These are phyloP conservation scores for Centaurea solstitialis DNA, from an alignment of 129 eudicot species.

Conservation along the genomic window DNA sequence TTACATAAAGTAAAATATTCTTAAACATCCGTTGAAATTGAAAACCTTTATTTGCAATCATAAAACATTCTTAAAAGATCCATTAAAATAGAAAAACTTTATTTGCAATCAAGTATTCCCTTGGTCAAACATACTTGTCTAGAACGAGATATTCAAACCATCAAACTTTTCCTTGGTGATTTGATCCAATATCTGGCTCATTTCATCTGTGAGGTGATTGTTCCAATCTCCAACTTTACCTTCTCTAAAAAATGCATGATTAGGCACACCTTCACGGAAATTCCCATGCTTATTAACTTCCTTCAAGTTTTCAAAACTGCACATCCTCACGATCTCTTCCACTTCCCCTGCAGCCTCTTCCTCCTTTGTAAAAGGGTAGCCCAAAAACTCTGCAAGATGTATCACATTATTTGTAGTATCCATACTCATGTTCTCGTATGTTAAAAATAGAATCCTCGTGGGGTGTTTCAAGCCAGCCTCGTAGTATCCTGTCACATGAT, in stretches of 20 bases:
- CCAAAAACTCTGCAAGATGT: constrained; percentile 35
- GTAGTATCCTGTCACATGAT: constrained; percentile 36
- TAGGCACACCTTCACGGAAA: too few relatives aligned
- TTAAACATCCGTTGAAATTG: too few relatives aligned
- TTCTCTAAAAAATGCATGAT: background rate
- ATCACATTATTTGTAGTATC: constrained; percentile 20
- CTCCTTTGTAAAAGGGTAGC: background rate
- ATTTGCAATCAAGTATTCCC: background rate
- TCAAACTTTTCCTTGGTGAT: constrained; percentile 29
- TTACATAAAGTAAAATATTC: too few relatives aligned
- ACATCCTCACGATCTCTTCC: too few relatives aligned
- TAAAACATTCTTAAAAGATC: too few relatives aligned
- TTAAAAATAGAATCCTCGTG: constrained; percentile 28
- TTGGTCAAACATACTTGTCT: background rate
- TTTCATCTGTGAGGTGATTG: constrained; percentile 3
- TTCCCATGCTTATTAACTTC: too few relatives aligned
- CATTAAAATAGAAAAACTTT: too few relatives aligned
- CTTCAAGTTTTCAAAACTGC: too few relatives aligned
- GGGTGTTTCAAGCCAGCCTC: constrained; percentile 36
- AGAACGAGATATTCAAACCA: constrained; percentile 2
- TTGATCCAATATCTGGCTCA: constrained; percentile 23
- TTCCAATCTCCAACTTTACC: too few relatives aligned
- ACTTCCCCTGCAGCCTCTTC: too few relatives aligned
- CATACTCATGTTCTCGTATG: constrained; percentile 44
- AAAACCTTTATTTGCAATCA: background rate